Evolutionary conservation across 2,329 filamentous ascomycete species (phyloP), one percentile per base, ranked within the genome.

Genomic region (Bipolaris bicolor): DNA sequence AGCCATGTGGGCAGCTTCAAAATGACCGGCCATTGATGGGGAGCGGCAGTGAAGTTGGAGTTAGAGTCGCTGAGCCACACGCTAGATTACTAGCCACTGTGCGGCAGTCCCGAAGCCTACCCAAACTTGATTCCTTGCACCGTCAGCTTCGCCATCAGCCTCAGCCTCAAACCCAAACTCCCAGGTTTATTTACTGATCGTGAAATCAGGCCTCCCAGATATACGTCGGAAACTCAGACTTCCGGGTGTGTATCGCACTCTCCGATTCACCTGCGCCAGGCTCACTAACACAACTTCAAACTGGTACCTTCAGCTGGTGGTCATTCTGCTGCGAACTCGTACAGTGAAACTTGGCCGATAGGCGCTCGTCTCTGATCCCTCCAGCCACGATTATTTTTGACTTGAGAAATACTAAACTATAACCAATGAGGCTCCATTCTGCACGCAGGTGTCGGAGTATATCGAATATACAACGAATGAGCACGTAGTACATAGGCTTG

Each of bases 161-260:
- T 69, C 55, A 61, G 52, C 55, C 47, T 55, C 48, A 43, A 37
- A 36, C 52, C 2, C 24, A 26, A 60, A 24, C 16, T 49, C 18
- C 50, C 52, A 36, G 52, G 49, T 55, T 64, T 62, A 63, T 51
- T 60, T 59, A 52, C 47, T 49, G 53, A 55, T 57, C 40, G 41
- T 29, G 40, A 43, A 49, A 53, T 58, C 34, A 43, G 51, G 15
- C 29, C 46, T 57, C 60, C 50, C 26, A 56, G 39, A 47, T 59
- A 53, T 58, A 47, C 56, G 20, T 40, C 69, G 68, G 66, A 33
- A 68, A 49, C 22, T 60, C 20, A 39, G 56, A 16, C 55, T 61
- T 48, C 69, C 68, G 65, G 61, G 48, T 36, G 40, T 45, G 43
- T 52, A 45, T 64, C 60, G 58, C 58, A 29, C 43, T 7, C 40